These are phyloP conservation scores for Cephalotrichum gorgonifer DNA, from an alignment of 2,329 filamentous ascomycete genomes.

Conservation along the genomic window DNA sequence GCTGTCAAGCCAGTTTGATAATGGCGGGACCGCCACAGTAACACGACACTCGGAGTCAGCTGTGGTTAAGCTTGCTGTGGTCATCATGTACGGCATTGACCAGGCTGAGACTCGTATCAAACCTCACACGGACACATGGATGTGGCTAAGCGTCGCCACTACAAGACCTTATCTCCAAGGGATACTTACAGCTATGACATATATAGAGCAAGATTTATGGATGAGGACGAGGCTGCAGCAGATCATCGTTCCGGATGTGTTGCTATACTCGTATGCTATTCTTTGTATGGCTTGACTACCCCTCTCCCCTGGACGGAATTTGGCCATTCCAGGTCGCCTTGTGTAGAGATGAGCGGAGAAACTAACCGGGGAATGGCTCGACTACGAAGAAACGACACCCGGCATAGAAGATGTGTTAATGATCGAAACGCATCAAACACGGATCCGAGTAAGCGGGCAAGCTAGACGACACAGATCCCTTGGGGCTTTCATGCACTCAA, in stretches of 20 bases:
- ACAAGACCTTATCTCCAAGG: background rate
- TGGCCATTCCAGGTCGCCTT: background rate
- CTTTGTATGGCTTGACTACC: background rate
- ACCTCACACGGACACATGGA: background rate
- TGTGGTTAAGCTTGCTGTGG: background rate
- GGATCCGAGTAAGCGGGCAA: background rate
- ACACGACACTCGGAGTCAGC: background rate
- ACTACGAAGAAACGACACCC: background rate
- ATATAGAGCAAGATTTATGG: background rate
- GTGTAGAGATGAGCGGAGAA: background rate
- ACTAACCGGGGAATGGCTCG: background rate
- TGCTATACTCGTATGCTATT: background rate
- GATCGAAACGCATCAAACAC: background rate
- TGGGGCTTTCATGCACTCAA: background rate
- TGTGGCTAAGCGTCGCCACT: background rate
- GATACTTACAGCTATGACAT: background rate
- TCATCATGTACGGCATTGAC: background rate
- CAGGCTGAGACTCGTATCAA: background rate
- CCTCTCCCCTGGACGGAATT: background rate
- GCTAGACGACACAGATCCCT: background rate
- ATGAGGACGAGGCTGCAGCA: background rate
- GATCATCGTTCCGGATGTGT: background rate
- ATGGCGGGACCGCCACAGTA: background rate
- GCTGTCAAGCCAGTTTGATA: background rate
- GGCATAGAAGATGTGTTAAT: background rate